These are phyloP conservation scores for Alternaria alternata DNA, from an alignment of 2,329 filamentous ascomycete genomes.

Conservation along the genomic window DNA sequence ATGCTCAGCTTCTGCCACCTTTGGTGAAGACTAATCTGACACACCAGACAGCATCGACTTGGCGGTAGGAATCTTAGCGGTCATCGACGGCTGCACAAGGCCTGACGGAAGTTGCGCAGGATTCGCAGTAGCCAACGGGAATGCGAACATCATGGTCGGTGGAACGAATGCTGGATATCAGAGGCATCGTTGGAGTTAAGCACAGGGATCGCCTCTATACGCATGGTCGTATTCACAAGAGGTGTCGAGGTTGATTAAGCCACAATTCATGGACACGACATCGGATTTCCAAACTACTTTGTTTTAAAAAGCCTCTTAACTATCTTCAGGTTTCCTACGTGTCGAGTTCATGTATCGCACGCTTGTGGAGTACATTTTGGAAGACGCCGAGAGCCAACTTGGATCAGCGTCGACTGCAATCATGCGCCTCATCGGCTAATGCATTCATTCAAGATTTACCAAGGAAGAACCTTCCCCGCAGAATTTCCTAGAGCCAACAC, in stretches of 20 bases:
- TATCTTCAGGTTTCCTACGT: background rate
- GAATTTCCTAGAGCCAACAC: background rate
- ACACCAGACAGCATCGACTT: slow-evolving; percentile 6
- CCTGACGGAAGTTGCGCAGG: slow-evolving; percentile 9
- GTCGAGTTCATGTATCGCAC: background rate
- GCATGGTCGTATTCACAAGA: background rate
- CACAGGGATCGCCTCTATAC: background rate
- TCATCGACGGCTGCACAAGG: slow-evolving; percentile 17
- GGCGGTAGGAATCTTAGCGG: slow-evolving; percentile 12
- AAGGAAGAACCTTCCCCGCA: background rate
- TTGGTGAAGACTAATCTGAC: background rate
- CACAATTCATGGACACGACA: background rate
- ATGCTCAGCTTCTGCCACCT: background rate
- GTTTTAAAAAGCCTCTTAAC: background rate
- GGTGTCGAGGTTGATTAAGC: background rate
- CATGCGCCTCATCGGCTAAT: background rate
- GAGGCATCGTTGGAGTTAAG: background rate
- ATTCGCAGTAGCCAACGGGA: slow-evolving; percentile 12
- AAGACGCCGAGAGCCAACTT: background rate
- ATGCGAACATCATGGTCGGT: slow-evolving; percentile 14
- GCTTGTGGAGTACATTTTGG: background rate
- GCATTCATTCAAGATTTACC: background rate
- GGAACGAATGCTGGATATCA: slow-evolving; percentile 7
- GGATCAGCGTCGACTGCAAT: background rate
- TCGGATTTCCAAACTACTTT: background rate